phyloP scores from a whole-genome alignment of 768 basidiomycete genomes.

The Suillus spraguei region DNA sequence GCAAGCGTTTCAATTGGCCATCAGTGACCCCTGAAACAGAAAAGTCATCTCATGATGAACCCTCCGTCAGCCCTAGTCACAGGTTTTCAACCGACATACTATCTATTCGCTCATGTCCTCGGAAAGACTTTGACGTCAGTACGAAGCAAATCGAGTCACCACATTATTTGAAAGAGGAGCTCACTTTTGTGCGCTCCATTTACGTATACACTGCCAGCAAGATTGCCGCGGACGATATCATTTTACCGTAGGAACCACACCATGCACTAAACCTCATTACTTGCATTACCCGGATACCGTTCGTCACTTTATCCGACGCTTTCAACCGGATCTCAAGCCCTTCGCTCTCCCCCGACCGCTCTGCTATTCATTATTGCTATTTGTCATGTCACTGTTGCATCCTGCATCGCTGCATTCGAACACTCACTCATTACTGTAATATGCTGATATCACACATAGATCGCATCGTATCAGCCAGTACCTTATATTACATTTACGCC shows the following conservation, averaged over 20 bases:
- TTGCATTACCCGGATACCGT: slow-evolving; percentile 6
- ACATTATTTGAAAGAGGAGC: slow-evolving; percentile 37
- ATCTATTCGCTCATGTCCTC: slow-evolving; percentile 13
- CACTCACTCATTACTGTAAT: not conserved
- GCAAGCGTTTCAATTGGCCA: slow-evolving; percentile 72
- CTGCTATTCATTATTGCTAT: slow-evolving; percentile 10
- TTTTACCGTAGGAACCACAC: slow-evolving; percentile 13
- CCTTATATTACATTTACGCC: not conserved
- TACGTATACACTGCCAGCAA: slow-evolving; percentile 56
- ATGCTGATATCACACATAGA: not conserved
- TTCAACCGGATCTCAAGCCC: not conserved
- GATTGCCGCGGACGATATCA: slow-evolving; percentile 29
- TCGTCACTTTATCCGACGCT: not conserved
- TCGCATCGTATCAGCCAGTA: not conserved
- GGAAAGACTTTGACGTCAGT: slow-evolving; percentile 12
- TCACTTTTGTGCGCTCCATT: slow-evolving; percentile 54
- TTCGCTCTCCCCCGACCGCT: slow-evolving; percentile 17
- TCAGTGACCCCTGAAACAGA: slow-evolving; percentile 39
- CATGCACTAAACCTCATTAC: not conserved
- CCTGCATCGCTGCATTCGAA: slow-evolving; percentile 10
- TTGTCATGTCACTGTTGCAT: slow-evolving; percentile 8
- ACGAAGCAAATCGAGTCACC: slow-evolving; percentile 24
- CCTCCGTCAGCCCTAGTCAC: slow-evolving; percentile 5
- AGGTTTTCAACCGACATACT: slow-evolving; percentile 21
- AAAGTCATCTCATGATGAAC: not conserved